A percentile compares a stretch with the other conserved stretches of the same genome.
Conservation (phyloP, 192 early-diverging fungal species). For the Kappamyces sp. region DNA sequence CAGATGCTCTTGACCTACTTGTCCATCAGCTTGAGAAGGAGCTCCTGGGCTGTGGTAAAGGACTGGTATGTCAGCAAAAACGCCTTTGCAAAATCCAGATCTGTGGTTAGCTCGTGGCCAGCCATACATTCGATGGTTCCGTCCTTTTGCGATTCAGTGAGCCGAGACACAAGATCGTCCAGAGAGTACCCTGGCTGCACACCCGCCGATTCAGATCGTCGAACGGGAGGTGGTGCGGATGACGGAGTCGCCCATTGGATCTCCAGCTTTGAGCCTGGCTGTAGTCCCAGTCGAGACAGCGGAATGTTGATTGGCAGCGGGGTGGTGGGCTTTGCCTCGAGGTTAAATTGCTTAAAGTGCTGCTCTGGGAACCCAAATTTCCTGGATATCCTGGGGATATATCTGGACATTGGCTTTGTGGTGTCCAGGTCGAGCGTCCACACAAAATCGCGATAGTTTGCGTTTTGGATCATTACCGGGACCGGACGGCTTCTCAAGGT, state of each 20-base stretch:
- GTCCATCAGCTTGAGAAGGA: slow-evolving; percentile 27
- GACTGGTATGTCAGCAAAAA: slow-evolving; percentile 40
- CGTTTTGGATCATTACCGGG: too few species aligned
- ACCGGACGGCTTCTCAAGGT: too few species aligned
- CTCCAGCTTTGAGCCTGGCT: neutral
- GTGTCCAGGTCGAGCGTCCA: neutral
- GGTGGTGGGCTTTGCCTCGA: too few species aligned
- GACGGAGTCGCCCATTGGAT: neutral
- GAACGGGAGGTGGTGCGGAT: neutral
- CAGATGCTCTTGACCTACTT: neutral
- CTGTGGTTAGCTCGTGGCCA: too few species aligned
- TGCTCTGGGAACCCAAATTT: slow-evolving; percentile 9
- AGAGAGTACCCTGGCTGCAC: neutral
- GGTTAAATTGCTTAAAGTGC: neutral
- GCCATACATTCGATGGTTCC: neutral
- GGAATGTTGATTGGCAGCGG: slow-evolving; percentile 2
- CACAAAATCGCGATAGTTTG: slow-evolving; percentile 6
- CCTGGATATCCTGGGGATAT: neutral
- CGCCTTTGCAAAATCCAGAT: slow-evolving; percentile 34
- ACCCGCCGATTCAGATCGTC: neutral
- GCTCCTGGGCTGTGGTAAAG: slow-evolving; percentile 22
- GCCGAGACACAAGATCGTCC: neutral
- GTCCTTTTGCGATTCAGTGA: neutral
- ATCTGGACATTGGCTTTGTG: neutral
- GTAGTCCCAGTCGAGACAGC: neutral